Evolutionary conservation across 495 filamentous ascomycete species (phyloP).

Genomic region (Trichoderma orchidacearum): DNA sequence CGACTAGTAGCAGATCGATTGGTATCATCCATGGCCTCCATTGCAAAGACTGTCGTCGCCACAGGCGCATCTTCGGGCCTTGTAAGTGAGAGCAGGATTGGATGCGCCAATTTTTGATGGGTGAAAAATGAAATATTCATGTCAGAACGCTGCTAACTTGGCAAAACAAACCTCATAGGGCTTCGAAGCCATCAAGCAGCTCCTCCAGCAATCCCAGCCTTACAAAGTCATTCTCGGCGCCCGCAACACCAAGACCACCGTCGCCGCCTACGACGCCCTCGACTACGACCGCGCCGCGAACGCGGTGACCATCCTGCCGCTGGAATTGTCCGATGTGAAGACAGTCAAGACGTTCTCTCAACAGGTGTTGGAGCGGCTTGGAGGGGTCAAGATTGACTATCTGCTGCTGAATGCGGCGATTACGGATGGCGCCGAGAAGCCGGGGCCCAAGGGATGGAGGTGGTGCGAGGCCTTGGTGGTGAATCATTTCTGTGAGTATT

Average conservation of each 20-base stretch:
- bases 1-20: no score
- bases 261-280: conserved; percentile 20
- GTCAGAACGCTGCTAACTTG: no score
- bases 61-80: conserved; percentile 30
- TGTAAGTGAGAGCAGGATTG: conserved; percentile 15
- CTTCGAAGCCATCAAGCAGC: conserved; percentile 27
- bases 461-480: conserved; percentile 26
- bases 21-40: conserved; percentile 22
- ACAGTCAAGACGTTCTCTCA: conserved; percentile 22
- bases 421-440: conserved; percentile 7
- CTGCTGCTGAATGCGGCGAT: conserved; percentile 27
- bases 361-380: conserved; percentile 20
- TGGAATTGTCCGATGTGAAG: conserved; percentile 23
- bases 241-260: conserved; percentile 18
- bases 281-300: conserved; percentile 18
- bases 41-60: conserved; percentile 28
- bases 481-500: conserved; percentile 26
- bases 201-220: conserved; percentile 18
- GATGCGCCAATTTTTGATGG: no score
- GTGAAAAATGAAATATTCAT: no score
- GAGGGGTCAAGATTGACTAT: conserved; percentile 20
- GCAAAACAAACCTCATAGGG: conserved; percentile 16
- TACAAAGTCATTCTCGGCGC: conserved; percentile 32
- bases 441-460: conserved; percentile 17
- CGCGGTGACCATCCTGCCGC: conserved; percentile 24